Conservation (phyloP, 129 eudicot species). For the Heracleum sosnowskyi region DNA sequence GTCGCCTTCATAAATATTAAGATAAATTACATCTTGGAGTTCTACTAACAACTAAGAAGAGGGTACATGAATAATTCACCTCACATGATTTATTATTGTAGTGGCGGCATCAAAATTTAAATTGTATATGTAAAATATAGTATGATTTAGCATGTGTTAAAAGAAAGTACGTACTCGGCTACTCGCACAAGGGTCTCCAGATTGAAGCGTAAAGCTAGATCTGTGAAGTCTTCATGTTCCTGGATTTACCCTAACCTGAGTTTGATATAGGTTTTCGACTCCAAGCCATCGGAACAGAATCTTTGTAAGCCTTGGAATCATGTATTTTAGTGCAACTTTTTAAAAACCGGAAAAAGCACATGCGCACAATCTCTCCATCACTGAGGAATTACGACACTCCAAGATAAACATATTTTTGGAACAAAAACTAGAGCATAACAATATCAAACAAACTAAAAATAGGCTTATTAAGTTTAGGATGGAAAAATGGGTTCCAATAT, state of each 20-base stretch:
- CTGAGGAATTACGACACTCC: not conserved
- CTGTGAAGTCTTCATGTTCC: slow-evolving; percentile 78
- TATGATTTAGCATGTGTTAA: not conserved
- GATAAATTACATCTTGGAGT: no score
- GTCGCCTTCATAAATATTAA: no score
- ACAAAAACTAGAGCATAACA: not conserved
- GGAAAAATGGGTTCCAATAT: no score
- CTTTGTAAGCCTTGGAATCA: slow-evolving; percentile 77
- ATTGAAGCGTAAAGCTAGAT: slow-evolving; percentile 42
- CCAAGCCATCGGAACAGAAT: slow-evolving; percentile 67
- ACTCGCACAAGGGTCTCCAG: not conserved
- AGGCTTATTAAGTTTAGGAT: not conserved
- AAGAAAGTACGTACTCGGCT: not conserved
- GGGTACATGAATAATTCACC: no score
- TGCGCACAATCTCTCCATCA: not conserved
- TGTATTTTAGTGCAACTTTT: slow-evolving; percentile 36
- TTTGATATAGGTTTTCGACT: slow-evolving; percentile 57
- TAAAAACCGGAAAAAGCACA: slow-evolving; percentile 9
- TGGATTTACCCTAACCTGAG: slow-evolving; percentile 74
- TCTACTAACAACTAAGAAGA: no score
- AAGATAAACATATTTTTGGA: not conserved
- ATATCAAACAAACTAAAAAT: not conserved
- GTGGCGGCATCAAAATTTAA: no score
- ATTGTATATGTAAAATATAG: no score
- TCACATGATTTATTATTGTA: no score